Evolutionary conservation across 805 yeast species (phyloP), one percentile per base, ranked within the genome.

Genomic region (Candida maltosa): DNA sequence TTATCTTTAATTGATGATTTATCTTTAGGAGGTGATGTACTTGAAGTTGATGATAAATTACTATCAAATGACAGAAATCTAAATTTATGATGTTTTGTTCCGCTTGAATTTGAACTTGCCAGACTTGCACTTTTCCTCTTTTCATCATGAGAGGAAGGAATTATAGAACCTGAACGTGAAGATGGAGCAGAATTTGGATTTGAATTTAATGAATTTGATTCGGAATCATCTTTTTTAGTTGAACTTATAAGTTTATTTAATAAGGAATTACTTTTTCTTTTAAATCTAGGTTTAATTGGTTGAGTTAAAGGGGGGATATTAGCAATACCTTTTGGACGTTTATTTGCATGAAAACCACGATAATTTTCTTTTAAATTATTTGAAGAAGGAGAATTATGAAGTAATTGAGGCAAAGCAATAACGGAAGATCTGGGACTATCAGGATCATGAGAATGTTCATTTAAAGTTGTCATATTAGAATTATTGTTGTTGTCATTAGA

Each of bases 241-340:
- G 60, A 47, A 39, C 64, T 61, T 2, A 67, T 66, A 24, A 67
- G 49, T 37, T 66, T 67, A 5, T 70, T 70, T 18, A 67, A 48
- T 29, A 69, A 44, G 1, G 65, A 54, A 23, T 56, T 46, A 26
- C 65, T 56, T 44, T 62, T 58, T 44, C 64, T 68, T 39, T 56
- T 58, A 48, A 64, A 62, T 29, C 62, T 58, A 0, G 77, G 77
- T 41, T 70, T 72, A 19, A 73, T 66, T 1, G 78, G 78, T n/a
- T 65, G 72, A 16, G 56, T 44, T 29, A 70, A 58, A 3, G 78
- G 78, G 1, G 78, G 77, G 3, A 65, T 50, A 12, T 63, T 62
- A 16, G 54, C 52, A 14, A 45, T 44, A 6, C 56, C 58, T 14
- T 57, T 51, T 29, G 49, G 52, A 20, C 52, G 43, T 31, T 46